Base-by-base conservation (phyloP, 2,329 filamentous ascomycete species). In the Coleophoma eucalyptorum region DNA sequence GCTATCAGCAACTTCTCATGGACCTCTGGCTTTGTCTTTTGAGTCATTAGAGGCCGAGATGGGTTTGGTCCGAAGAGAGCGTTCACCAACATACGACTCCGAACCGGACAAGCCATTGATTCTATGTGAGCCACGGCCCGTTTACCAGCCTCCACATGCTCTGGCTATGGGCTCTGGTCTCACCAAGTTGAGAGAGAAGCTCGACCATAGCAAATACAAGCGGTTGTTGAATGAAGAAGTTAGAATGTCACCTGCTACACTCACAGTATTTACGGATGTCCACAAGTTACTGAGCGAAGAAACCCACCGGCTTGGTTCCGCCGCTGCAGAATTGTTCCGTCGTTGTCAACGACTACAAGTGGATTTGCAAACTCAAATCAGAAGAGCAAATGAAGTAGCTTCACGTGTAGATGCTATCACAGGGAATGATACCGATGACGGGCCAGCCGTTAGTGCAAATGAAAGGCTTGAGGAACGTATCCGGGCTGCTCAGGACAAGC, bases 311-410 rank as follows among this genome's bases (percentile, higher is more conserved):
- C 75, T 92, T 11, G 86, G 87, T 15, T 72, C 80, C 41, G 87
- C 86, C 1, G 87, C 86, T 1, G 81, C 87, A 1, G 86, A 90
- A 59, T 73, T 92, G 5, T 92, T 91, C 69, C 76, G 84, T 21
- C 78, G 84, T 49, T 89, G 87, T 54, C 79, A 87, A 58, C 76
- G 82, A 43, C 74, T 92, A 21, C 83, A 86, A 59, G 72, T 75
- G 16, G 87, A 91, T 62, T 75, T 91, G 40, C 75, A 73, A 55
- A 80, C 84, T 54, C 87, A 92, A 63, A 78, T 91, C 20, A 71
- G 71, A 54, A 83, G 84, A 58, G 84, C 81, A 26, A 80, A 82
- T 49, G 80, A 87, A 59, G 77, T 89, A 38, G 82, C 81, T 62
- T 72, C 75, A 37, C 81, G 81, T 58, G 81, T 91, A 31, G 86